Percentiles rank a stretch among this genome's conserved stretches.
phyloP scores from a whole-genome alignment of 1,284 basidiomycete genomes.

The Pisolithus thermaeus region DNA sequence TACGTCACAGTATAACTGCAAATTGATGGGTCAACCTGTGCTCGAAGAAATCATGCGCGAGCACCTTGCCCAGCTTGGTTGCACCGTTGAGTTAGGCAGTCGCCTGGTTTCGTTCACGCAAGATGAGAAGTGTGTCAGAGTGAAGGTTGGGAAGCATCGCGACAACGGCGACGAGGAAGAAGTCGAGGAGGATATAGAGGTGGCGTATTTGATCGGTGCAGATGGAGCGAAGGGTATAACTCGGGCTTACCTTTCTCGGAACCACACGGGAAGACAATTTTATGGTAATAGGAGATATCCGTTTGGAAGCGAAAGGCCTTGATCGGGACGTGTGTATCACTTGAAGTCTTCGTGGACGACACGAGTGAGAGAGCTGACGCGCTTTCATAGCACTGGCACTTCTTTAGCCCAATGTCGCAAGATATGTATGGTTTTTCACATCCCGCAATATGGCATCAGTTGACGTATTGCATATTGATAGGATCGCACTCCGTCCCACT shows the following conservation, averaged over 20 bases:
- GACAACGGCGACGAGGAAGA: slow-evolving; percentile 7
- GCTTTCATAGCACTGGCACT: slow-evolving; percentile 27
- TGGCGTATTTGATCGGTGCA: slow-evolving; percentile 31
- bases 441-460: not conserved
- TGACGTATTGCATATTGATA: slow-evolving; percentile 1
- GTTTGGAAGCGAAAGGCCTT: slow-evolving; percentile 3
- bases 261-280: slow-evolving; percentile 9
- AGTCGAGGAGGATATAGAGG: slow-evolving; percentile 15
- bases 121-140: slow-evolving; percentile 18
- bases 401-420: slow-evolving; percentile 14
- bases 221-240: slow-evolving; percentile 33
- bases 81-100: slow-evolving; percentile 28
- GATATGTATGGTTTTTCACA: slow-evolving; percentile 7
- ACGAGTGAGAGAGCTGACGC: not conserved
- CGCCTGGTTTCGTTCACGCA: slow-evolving; percentile 31
- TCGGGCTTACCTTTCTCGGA: slow-evolving; percentile 17
- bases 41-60: slow-evolving; percentile 29
- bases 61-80: slow-evolving; percentile 23
- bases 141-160: slow-evolving; percentile 16
- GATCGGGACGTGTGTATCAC: slow-evolving; percentile 1
- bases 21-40: slow-evolving; percentile 28
- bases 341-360: not conserved
- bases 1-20: slow-evolving; percentile 7
- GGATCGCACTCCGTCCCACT: slow-evolving; percentile 12
- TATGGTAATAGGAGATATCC: slow-evolving; percentile 16